Evolutionary conservation across 169 alveolate species (phyloP).

Genomic region (Plasmodium adleri): DNA sequence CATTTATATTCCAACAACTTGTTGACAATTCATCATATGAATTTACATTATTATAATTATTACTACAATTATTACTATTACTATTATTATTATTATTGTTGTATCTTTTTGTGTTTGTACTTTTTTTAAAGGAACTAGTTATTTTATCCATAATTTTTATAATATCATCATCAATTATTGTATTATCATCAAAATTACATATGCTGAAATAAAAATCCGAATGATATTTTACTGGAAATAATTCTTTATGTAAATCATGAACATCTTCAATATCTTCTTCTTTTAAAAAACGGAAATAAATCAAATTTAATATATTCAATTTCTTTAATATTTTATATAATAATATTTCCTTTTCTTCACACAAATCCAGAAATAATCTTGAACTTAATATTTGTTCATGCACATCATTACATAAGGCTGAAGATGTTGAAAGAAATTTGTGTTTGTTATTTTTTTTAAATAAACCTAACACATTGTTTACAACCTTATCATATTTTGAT

Average conservation of each 20-base stretch:
- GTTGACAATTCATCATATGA: neutral
- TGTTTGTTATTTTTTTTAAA: constrained; percentile 51
- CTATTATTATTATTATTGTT: neutral
- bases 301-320: constrained; percentile 64
- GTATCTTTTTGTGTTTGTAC: constrained; percentile 9
- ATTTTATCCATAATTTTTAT: constrained; percentile 44
- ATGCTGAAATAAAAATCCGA: constrained; percentile 74
- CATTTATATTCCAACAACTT: neutral
- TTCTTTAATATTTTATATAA: constrained; percentile 67
- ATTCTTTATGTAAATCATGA: constrained; percentile 55
- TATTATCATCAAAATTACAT: constrained; percentile 74
- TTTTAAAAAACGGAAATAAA: constrained; percentile 74
- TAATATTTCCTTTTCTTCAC: constrained; percentile 59
- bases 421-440: constrained; percentile 55
- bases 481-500: constrained; percentile 63
- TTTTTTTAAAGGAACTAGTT: constrained; percentile 6
- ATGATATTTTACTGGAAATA: constrained; percentile 74
- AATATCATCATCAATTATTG: constrained; percentile 46
- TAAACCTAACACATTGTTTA: constrained; percentile 43
- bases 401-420: constrained; percentile 64
- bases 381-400: constrained; percentile 64
- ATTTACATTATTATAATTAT: neutral
- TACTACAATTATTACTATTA: neutral
- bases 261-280: constrained; percentile 67
- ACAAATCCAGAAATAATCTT: constrained; percentile 61